Conservation (phyloP, 306 rosid species). For the Pachyrhizus erosus region DNA sequence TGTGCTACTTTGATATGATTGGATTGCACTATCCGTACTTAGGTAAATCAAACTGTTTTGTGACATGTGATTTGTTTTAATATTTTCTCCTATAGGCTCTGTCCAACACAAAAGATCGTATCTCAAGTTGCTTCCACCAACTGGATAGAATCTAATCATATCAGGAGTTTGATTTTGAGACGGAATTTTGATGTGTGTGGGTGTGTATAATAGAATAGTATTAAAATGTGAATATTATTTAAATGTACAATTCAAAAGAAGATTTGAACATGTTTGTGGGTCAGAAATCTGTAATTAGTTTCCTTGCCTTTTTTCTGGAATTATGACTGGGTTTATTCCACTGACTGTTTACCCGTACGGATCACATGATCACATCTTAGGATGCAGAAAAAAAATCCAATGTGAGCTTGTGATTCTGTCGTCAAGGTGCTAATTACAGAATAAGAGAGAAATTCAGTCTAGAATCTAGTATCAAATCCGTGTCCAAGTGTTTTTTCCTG, state of each 20-base stretch:
- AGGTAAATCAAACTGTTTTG: slow-evolving; percentile 32
- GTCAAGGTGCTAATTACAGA: background rate
- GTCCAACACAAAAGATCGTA: background rate
- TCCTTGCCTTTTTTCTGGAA: background rate
- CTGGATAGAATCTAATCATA: slow-evolving; percentile 31
- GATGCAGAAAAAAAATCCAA: slow-evolving; percentile 41
- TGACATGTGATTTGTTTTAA: slow-evolving; percentile 35
- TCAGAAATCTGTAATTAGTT: slow-evolving; percentile 23
- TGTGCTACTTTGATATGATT: slow-evolving; percentile 31
- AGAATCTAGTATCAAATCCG: slow-evolving; percentile 45
- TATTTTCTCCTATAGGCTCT: background rate
- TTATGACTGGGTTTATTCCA: background rate
- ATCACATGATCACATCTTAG: background rate
- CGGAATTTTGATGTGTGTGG: background rate
- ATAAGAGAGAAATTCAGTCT: background rate
- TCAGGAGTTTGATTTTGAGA: slow-evolving; percentile 29
- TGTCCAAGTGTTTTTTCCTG: slow-evolving; percentile 20
- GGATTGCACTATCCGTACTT: slow-evolving; percentile 25
- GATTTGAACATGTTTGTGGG: background rate
- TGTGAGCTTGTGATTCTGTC: slow-evolving; percentile 41
- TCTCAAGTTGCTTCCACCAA: slow-evolving; percentile 11
- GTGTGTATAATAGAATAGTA: no score
- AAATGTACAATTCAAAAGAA: background rate
- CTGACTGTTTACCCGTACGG: slow-evolving; percentile 25
- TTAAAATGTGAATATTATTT: background rate